Evolutionary conservation across 805 yeast species (phyloP).

Genomic region (Barnettozyma populi): DNA sequence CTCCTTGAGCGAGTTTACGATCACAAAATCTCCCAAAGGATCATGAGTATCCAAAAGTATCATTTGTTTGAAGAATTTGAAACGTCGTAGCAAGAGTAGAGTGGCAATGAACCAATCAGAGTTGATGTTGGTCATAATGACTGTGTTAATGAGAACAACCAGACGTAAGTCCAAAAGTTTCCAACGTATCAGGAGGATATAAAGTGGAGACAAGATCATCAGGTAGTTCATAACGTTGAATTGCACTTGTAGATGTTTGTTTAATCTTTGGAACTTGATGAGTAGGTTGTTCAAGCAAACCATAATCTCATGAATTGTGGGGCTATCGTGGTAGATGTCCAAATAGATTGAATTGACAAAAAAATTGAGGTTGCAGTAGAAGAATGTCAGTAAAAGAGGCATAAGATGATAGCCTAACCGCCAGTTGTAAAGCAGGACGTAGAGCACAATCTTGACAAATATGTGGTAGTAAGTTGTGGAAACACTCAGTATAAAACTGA

Average conservation of each 20-base stretch:
- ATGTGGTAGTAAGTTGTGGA: constrained; percentile 6
- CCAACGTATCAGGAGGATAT: constrained; percentile 5
- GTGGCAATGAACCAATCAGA: constrained; percentile 6
- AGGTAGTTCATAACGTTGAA: constrained; percentile 8
- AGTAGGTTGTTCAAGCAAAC: constrained; percentile 4
- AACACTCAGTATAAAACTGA: constrained; percentile 4
- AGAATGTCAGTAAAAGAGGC: constrained; percentile 4
- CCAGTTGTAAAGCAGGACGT: constrained; percentile 6
- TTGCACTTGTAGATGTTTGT: background rate
- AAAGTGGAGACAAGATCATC: constrained; percentile 6
- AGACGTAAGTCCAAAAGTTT: background rate
- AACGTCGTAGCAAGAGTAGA: constrained; percentile 2
- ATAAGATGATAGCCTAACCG: background rate
- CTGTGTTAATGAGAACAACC: constrained; percentile 1
- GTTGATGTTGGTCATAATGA: constrained; percentile 6
- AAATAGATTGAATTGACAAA: constrained; percentile 8
- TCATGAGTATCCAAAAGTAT: constrained; percentile 2
- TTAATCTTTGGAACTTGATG: constrained; percentile 1
- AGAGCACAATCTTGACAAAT: constrained; percentile 5
- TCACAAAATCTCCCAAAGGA: constrained; percentile 1
- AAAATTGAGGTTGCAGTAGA: constrained; percentile 7
- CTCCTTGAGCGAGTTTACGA: constrained; percentile 6
- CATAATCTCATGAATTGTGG: constrained; percentile 8
- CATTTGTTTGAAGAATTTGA: constrained; percentile 6
- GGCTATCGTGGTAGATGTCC: constrained; percentile 7